Evolutionary conservation across 805 yeast genomes (phyloP).

Genomic region (Grigorovia yakushimaensis): DNA sequence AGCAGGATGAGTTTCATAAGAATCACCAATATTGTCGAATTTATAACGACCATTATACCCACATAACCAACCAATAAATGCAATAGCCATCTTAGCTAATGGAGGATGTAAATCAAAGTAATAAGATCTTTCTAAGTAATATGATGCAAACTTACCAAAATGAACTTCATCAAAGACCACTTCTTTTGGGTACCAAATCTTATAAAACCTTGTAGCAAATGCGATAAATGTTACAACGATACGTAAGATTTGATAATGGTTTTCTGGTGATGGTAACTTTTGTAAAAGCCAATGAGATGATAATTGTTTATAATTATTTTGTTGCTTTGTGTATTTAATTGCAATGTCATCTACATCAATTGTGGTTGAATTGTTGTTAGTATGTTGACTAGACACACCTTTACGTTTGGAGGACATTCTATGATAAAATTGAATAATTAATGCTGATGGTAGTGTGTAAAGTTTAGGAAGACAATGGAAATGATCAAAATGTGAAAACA

Average conservation of each 20-base stretch:
- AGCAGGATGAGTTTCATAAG: constrained; percentile 65
- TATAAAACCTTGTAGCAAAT: constrained; percentile 54
- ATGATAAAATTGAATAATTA: too few species aligned
- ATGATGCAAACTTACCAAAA: constrained; percentile 77
- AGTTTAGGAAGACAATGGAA: too few species aligned
- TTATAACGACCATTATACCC: constrained; percentile 91
- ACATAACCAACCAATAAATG: constrained; percentile 76
- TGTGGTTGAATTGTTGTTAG: background rate
- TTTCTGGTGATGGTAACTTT: constrained; percentile 21
- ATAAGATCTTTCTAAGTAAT: constrained; percentile 80
- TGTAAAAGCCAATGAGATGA: constrained; percentile 23
- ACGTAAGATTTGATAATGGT: constrained; percentile 40
- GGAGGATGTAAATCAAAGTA: constrained; percentile 98
- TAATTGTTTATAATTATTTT: constrained; percentile 7
- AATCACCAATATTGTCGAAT: constrained; percentile 82
- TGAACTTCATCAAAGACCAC: constrained; percentile 85
- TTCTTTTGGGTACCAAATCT: constrained; percentile 54
- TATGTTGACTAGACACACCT: background rate
- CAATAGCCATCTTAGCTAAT: constrained; percentile 86
- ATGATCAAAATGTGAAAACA: too few species aligned
- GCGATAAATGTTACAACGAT: constrained; percentile 55
- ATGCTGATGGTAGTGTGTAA: background rate
- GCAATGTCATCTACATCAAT: constrained; percentile 18
- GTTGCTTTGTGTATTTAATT: constrained; percentile 20
- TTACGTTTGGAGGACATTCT: background rate